These are phyloP conservation scores for Xylariales sp. DNA, from an alignment of 2,329 filamentous ascomycete genomes.

Conservation along the genomic window DNA sequence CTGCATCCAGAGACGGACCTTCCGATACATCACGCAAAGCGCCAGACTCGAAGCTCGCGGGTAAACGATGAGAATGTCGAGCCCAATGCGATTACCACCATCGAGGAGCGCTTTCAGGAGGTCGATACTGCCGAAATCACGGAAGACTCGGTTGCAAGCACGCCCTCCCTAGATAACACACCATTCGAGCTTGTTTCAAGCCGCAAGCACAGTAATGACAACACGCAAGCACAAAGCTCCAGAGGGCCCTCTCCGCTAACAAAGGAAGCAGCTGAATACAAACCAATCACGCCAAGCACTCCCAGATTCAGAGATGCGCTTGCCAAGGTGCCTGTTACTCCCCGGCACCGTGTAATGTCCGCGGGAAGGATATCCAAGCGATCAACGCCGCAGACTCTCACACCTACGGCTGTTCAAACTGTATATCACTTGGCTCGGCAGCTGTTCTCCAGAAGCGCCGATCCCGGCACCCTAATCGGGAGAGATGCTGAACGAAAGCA, in stretches of 20 bases:
- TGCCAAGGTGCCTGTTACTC: slow-evolving; percentile 68
- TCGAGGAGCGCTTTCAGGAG: slow-evolving; percentile 35
- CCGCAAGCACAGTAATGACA: no score
- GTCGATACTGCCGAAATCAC: slow-evolving; percentile 34
- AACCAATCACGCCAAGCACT: slow-evolving; percentile 65
- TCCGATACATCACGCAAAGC: slow-evolving; percentile 43
- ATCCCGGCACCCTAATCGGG: slow-evolving; percentile 71
- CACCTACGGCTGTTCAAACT: slow-evolving; percentile 65
- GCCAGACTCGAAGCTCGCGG: slow-evolving; percentile 33
- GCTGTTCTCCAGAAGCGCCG: slow-evolving; percentile 75
- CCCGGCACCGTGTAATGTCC: slow-evolving; percentile 77
- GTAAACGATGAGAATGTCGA: slow-evolving; percentile 68
- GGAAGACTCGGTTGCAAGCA: slow-evolving; percentile 21
- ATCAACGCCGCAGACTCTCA: slow-evolving; percentile 69
- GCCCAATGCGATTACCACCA: slow-evolving; percentile 37
- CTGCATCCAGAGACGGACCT: slow-evolving; percentile 21
- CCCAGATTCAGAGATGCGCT: slow-evolving; percentile 77
- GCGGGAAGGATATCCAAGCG: slow-evolving; percentile 72
- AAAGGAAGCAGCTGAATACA: slow-evolving; percentile 23
- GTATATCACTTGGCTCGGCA: slow-evolving; percentile 86
- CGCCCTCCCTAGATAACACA: slow-evolving; percentile 2
- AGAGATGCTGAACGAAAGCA: slow-evolving; percentile 66
- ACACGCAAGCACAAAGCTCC: no score
- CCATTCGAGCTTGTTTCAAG: no score
- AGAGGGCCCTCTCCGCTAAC: neutral